Evolutionary conservation across 2,329 filamentous ascomycete genomes (phyloP).

Genomic region (Geoglossum cookeanum): DNA sequence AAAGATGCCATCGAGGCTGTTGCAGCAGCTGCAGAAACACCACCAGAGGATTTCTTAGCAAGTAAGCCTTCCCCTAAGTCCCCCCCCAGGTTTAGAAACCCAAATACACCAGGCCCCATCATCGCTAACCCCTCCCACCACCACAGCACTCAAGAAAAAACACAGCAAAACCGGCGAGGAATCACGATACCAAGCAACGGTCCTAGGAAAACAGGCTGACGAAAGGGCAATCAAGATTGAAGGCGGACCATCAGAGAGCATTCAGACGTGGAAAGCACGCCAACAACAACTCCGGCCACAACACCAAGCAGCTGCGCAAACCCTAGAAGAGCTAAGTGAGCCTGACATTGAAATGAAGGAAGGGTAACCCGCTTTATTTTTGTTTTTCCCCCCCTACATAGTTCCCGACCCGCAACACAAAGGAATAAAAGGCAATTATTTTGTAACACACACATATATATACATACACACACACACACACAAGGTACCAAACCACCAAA

Average conservation of each 20-base stretch:
- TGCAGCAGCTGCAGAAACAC: background rate
- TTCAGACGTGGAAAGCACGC: slow-evolving; percentile 40
- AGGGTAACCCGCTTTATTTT: background rate
- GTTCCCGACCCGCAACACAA: no score
- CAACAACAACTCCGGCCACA: background rate
- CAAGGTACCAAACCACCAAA: no score
- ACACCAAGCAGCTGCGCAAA: background rate
- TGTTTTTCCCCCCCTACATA: no score
- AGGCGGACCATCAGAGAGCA: slow-evolving; percentile 48
- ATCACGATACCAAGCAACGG: slow-evolving; percentile 65
- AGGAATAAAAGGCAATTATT: no score
- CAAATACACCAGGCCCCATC: no score
- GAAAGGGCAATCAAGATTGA: slow-evolving; percentile 57
- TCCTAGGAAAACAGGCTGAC: slow-evolving; percentile 57
- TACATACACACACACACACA: no score
- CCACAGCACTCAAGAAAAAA: slow-evolving; percentile 65
- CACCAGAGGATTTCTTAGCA: background rate
- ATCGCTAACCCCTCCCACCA: slow-evolving; percentile 9
- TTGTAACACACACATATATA: no score
- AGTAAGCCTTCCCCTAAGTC: slow-evolving; percentile 2
- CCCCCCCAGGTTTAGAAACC: background rate
- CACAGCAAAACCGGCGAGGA: slow-evolving; percentile 80
- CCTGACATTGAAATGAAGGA: background rate
- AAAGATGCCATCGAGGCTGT: slow-evolving; percentile 18
- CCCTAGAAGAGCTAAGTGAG: background rate